These are phyloP conservation scores for Kwoniella heveanensis DNA, from an alignment of 768 basidiomycete genomes.

Conservation along the genomic window DNA sequence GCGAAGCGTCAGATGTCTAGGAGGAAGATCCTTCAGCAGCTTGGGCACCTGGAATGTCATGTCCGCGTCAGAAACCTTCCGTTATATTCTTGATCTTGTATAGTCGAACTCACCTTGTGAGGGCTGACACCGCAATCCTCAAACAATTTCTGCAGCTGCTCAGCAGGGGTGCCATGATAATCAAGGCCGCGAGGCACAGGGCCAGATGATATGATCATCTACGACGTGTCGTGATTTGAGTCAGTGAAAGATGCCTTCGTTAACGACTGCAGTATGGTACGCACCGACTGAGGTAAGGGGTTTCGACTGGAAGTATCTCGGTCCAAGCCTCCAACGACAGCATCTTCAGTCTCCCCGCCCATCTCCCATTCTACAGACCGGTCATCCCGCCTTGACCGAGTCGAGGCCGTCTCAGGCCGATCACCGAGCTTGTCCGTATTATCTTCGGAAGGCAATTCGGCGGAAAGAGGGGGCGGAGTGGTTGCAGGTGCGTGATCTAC, in stretches of 20 bases:
- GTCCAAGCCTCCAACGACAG: constrained; percentile 28
- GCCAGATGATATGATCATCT: background rate
- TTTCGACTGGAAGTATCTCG: constrained; percentile 36
- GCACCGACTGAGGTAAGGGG: constrained; percentile 47
- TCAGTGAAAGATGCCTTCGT: no score
- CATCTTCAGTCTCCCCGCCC: constrained; percentile 20
- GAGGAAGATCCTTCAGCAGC: constrained; percentile 83
- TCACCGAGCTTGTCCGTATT: constrained; percentile 1
- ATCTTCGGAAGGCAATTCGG: constrained; percentile 1
- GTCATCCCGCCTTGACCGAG: constrained; percentile 17
- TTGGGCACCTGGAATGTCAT: constrained; percentile 64
- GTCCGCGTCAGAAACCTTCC: background rate
- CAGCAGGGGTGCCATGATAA: constrained; percentile 63
- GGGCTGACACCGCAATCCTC: constrained; percentile 91
- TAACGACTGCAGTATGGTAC: no score
- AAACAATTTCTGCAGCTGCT: constrained; percentile 75
- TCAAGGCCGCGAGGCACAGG: constrained; percentile 38
- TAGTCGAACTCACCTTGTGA: constrained; percentile 61
- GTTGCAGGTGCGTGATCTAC: constrained; percentile 44
- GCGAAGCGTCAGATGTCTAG: constrained; percentile 69
- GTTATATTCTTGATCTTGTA: background rate
- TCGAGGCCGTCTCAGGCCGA: constrained; percentile 23
- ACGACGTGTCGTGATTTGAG: no score
- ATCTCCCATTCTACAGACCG: constrained; percentile 23
- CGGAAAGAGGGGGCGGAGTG: constrained; percentile 28